Percentiles rank a stretch among this genome's conserved stretches.
phyloP scores from a whole-genome alignment of 768 basidiomycete genomes.

The Paxillus rubicundulus region DNA sequence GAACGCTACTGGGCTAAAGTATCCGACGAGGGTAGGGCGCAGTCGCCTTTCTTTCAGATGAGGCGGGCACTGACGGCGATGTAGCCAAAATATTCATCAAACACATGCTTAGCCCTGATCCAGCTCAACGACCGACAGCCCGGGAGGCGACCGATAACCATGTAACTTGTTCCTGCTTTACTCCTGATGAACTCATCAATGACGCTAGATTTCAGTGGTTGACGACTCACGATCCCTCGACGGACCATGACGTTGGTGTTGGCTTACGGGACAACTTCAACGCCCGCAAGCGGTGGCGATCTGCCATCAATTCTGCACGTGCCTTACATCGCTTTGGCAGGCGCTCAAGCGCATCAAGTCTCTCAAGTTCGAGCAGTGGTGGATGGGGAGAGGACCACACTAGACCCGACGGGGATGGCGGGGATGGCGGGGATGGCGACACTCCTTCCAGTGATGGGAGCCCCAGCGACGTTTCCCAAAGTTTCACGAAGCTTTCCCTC shows the following conservation, averaged over 20 bases:
- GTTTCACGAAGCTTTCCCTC: slow-evolving; percentile 27
- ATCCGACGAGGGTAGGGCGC: slow-evolving; percentile 60
- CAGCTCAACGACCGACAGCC: slow-evolving; percentile 69
- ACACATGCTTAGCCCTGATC: slow-evolving; percentile 67
- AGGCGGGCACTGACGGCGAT: not conserved
- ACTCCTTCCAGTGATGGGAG: slow-evolving; percentile 34
- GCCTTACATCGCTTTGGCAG: slow-evolving; percentile 35
- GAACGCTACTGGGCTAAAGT: slow-evolving; percentile 94
- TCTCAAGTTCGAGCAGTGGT: slow-evolving; percentile 32
- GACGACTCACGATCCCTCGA: slow-evolving; percentile 58
- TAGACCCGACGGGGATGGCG: slow-evolving; percentile 20
- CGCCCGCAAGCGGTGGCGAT: slow-evolving; percentile 68
- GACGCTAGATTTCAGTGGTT: slow-evolving; percentile 57
- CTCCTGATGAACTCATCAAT: not conserved
- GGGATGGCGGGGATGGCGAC: slow-evolving; percentile 31
- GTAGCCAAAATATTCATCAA: slow-evolving; percentile 85
- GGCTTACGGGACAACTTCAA: slow-evolving; percentile 85
- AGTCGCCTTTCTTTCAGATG: not conserved
- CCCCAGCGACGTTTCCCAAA: slow-evolving; percentile 18
- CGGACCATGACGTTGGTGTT: slow-evolving; percentile 68
- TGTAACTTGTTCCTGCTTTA: slow-evolving; percentile 38
- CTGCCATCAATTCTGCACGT: slow-evolving; percentile 57
- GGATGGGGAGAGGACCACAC: slow-evolving; percentile 37
- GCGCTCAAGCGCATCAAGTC: slow-evolving; percentile 24
- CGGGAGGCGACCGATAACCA: slow-evolving; percentile 64